Evolutionary conservation across 108 stramenopile species (phyloP).

Genomic region (Skeletonema tropicum): DNA sequence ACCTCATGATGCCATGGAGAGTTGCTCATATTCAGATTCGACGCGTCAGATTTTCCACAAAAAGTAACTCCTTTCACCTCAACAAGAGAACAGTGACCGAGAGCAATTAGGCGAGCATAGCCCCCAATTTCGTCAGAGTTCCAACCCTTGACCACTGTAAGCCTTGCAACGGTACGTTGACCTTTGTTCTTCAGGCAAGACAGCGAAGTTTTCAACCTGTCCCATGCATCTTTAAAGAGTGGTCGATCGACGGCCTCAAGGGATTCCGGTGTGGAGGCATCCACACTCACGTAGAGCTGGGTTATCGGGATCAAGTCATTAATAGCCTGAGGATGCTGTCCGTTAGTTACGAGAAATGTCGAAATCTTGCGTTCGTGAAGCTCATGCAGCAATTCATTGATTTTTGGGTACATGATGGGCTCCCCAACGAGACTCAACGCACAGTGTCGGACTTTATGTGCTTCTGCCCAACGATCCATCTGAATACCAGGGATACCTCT

Average conservation of each 20-base stretch:
- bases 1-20: constrained; percentile 97
- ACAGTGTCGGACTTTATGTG: constrained; percentile 90
- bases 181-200: constrained; percentile 77
- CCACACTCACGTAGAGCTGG: constrained; percentile 93
- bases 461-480: constrained; percentile 91
- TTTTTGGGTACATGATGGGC: constrained; percentile 97
- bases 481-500: constrained; percentile 95
- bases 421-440: constrained; percentile 89
- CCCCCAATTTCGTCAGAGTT: constrained; percentile 92
- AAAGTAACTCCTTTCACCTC: constrained; percentile 98
- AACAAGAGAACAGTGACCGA: constrained; percentile 89
- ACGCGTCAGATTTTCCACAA: constrained; percentile 95
- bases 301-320: constrained; percentile 89
- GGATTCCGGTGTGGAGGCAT: constrained; percentile 92
- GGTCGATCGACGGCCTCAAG: constrained; percentile 93
- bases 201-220: constrained; percentile 83
- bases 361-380: constrained; percentile 90
- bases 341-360: constrained; percentile 96
- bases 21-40: constrained; percentile 95
- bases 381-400: constrained; percentile 89
- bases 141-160: constrained; percentile 97
- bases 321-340: constrained; percentile 95
- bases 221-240: constrained; percentile 95
- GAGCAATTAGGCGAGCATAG: constrained; percentile 89
- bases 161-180: constrained; percentile 94